phyloP scores from a whole-genome alignment of 208 protist species.

The Phytomonas serpens region DNA sequence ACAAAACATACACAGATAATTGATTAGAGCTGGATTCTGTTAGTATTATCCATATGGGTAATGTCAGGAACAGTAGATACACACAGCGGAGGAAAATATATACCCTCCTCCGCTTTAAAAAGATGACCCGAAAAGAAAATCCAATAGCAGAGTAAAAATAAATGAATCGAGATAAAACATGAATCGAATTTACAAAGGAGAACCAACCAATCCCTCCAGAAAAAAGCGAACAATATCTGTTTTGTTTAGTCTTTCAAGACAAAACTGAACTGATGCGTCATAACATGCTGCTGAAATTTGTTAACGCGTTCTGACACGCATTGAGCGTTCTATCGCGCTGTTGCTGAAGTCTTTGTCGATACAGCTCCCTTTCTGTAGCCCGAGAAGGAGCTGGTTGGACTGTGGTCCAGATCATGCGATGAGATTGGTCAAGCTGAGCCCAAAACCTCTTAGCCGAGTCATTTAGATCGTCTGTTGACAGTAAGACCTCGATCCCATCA shows the following conservation, averaged over 20 bases:
- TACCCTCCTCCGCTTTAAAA: not conserved
- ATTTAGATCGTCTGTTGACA: not conserved
- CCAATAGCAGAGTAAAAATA: slow-evolving; percentile 12
- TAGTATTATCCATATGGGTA: not conserved
- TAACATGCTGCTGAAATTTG: not conserved
- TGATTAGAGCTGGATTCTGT: not conserved
- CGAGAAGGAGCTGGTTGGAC: not conserved
- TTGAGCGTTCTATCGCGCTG: not conserved
- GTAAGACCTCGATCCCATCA: not conserved
- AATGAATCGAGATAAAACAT: slow-evolving; percentile 5
- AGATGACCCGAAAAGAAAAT: slow-evolving; percentile 2
- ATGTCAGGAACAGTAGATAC: slow-evolving; percentile 1
- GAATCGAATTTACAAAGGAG: slow-evolving; percentile 7
- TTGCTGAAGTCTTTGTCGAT: not conserved
- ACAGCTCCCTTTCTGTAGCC: not conserved
- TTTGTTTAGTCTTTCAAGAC: slow-evolving; percentile 2
- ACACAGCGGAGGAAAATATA: not conserved
- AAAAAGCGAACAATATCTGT: not conserved
- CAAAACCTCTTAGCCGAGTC: not conserved
- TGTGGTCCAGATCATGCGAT: not conserved
- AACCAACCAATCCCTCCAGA: not conserved
- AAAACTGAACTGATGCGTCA: not conserved
- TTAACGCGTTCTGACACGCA: not conserved
- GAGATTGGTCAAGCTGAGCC: not conserved
- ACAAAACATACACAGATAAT: slow-evolving; percentile 7